phyloP scores from a whole-genome alignment of 139 green algal species.

The Coelastrella sp. region DNA sequence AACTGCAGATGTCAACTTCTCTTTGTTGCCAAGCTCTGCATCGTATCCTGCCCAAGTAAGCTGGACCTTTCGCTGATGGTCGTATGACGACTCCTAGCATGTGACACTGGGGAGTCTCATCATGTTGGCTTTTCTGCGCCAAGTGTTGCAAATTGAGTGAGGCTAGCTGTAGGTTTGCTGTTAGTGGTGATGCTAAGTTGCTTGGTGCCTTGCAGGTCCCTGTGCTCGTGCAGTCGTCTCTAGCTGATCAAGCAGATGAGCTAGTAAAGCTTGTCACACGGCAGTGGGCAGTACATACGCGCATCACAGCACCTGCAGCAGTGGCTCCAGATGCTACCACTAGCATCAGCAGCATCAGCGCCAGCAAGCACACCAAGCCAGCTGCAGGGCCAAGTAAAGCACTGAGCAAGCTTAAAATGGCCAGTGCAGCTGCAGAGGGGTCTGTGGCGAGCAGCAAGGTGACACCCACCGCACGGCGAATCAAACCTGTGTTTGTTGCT shows the following conservation, averaged over 20 bases:
- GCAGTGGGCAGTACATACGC: constrained; percentile 36
- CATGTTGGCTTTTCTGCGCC: too few relatives aligned
- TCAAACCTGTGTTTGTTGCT: constrained; percentile 17
- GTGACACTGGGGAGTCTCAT: too few relatives aligned
- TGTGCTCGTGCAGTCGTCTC: constrained; percentile 12
- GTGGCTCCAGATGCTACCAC: not conserved
- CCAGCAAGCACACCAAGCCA: not conserved
- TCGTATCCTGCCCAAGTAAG: too few relatives aligned
- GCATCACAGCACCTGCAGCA: constrained; percentile 20
- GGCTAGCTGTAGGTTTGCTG: too few relatives aligned
- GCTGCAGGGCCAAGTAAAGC: not conserved
- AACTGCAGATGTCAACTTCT: too few relatives aligned
- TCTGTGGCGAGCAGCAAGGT: not conserved
- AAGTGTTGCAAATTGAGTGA: not conserved
- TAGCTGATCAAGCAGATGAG: constrained; percentile 32
- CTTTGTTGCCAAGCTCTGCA: too few relatives aligned
- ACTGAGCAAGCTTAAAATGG: not conserved
- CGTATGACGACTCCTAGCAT: too few relatives aligned
- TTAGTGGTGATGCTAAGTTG: too few relatives aligned
- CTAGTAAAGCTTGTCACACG: constrained; percentile 2
- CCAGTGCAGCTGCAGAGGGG: not conserved
- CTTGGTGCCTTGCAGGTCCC: constrained; percentile 19
- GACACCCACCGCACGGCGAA: not conserved
- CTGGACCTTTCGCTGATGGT: too few relatives aligned
- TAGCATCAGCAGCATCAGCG: not conserved